Evolutionary conservation across 495 filamentous ascomycete genomes (phyloP), one percentile per base, ranked within the genome.

Genomic region (Talaromyces thailandensis): DNA sequence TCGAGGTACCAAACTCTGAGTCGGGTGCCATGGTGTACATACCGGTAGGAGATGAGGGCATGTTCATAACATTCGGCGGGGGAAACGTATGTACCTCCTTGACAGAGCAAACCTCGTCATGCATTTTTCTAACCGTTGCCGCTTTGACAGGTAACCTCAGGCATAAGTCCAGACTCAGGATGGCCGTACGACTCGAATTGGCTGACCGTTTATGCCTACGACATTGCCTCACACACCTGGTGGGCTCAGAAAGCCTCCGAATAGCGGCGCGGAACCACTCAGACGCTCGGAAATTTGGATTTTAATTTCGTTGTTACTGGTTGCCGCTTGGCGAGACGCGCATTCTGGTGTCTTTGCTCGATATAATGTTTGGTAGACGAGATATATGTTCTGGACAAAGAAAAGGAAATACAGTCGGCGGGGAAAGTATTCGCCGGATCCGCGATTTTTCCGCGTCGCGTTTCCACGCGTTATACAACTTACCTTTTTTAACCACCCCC

Each of bases 1-100:
- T 52, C 18, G 24, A 56, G 3, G 63, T 65, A 16, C 63, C 63
- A 40, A 65, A 62, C 29, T 56, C 62, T 26, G 56, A 57, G 52
- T 50, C 63, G 12, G 63, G 50, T 40, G 37, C 58, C 56, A 45
- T 65, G 51, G 59, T 65, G 24, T 65, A 62, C 58, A 58, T 65
- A 28, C 63, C 63, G 14, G 63, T 60, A 8, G 53, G 63, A 29
- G 55, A 56, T n/a, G 60, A 65, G 35, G 63, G 63, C 12, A 65
- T 65, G 59, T 60, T 65, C 12, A 55, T 65, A n/a, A 62, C 45
- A 26, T 65, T 65, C 18, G 63, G 63, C 50, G 63, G 63, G 40
- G 58, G 50, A 40, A 64, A 64, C 52, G 63, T 64, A 61, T 24
- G 57, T 60, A 31, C 18, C 7, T 24, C 11, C 18, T 24, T 24